Evolutionary conservation across 345 rosid species (phyloP).

Genomic region (Citrus unshiu): DNA sequence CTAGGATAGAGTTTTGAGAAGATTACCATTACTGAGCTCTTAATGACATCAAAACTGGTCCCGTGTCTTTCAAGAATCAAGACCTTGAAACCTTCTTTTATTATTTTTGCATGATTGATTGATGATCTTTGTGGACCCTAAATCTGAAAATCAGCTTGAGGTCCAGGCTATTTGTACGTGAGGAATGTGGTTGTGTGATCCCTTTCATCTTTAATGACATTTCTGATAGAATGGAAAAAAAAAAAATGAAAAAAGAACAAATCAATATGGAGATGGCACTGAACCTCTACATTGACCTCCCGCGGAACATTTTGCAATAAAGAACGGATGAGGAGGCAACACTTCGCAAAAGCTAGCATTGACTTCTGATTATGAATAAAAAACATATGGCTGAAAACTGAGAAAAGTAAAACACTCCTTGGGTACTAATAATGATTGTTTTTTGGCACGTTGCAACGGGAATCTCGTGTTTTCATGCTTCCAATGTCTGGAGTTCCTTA

Average conservation of each 20-base stretch:
- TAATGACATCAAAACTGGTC: slow-evolving; percentile 8
- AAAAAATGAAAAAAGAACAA: background rate
- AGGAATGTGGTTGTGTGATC: slow-evolving; percentile 25
- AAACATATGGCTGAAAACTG: background rate
- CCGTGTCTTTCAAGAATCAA: background rate
- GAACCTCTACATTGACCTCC: background rate
- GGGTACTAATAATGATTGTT: background rate
- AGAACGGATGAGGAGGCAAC: slow-evolving; percentile 10
- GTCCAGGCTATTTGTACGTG: slow-evolving; percentile 19
- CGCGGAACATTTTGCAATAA: background rate
- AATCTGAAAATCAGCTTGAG: background rate
- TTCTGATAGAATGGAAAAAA: background rate
- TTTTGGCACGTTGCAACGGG: background rate
- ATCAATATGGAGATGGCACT: background rate
- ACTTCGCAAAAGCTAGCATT: background rate
- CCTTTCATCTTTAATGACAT: slow-evolving; percentile 28
- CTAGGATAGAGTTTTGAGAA: background rate
- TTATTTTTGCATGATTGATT: background rate
- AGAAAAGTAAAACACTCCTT: background rate
- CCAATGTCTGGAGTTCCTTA: background rate
- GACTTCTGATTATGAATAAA: background rate
- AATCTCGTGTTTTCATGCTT: background rate
- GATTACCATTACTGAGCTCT: slow-evolving; percentile 26
- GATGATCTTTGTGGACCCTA: slow-evolving; percentile 30
- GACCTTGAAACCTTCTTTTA: background rate